Conservation (phyloP, 1,284 basidiomycete species). For the Athelia sp. region DNA sequence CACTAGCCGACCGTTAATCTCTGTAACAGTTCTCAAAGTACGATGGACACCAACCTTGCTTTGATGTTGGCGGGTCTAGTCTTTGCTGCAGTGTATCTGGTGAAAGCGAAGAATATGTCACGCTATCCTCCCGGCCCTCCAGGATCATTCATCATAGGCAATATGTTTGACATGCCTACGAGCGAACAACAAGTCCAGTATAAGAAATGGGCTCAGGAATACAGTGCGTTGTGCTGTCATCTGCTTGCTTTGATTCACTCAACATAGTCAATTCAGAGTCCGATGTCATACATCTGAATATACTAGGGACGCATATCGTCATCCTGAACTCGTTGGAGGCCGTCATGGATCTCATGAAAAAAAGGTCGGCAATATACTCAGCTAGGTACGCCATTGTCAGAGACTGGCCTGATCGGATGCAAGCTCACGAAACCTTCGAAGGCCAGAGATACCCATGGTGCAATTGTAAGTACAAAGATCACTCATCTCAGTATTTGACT, state of each 20-base stretch:
- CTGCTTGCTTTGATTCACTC: neutral
- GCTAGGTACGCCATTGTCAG: slow-evolving; percentile 22
- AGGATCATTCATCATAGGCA: slow-evolving; percentile 27
- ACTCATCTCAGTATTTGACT: too few relatives aligned
- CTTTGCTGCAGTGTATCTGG: too few relatives aligned
- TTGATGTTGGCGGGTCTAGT: too few relatives aligned
- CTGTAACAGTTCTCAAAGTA: too few relatives aligned
- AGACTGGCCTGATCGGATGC: neutral
- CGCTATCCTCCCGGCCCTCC: slow-evolving; percentile 25
- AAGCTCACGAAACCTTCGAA: too few relatives aligned
- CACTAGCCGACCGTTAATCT: too few relatives aligned
- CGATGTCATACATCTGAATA: slow-evolving; percentile 31
- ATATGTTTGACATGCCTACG: slow-evolving; percentile 26
- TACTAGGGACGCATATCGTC: slow-evolving; percentile 30
- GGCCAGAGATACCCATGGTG: too few relatives aligned
- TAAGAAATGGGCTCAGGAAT: slow-evolving; percentile 26
- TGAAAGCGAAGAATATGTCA: too few relatives aligned
- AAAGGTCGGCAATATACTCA: slow-evolving; percentile 34
- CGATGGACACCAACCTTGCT: too few relatives aligned
- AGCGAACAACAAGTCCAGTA: slow-evolving; percentile 30
- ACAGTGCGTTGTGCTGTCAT: slow-evolving; percentile 13
- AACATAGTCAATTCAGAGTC: slow-evolving; percentile 20
- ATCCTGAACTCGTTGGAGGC: slow-evolving; percentile 32
- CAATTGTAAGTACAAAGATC: too few relatives aligned
- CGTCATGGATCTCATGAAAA: slow-evolving; percentile 33